Evolutionary conservation across 2,329 filamentous ascomycete genomes (phyloP).

Genomic region (Alternaria sp.): DNA sequence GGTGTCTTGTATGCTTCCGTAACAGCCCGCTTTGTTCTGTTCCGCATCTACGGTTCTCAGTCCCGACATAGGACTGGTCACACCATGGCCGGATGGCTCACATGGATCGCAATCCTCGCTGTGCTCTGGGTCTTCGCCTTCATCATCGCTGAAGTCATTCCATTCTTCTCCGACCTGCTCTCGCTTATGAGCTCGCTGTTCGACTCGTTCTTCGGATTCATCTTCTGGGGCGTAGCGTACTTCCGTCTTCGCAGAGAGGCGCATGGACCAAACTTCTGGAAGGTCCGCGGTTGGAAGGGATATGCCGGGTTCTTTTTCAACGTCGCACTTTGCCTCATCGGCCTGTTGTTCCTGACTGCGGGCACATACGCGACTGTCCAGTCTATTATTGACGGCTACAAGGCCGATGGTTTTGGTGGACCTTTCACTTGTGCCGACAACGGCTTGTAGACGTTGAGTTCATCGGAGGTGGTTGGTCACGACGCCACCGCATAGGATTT

Average conservation of each 20-base stretch:
- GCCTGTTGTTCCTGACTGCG: constrained; percentile 79
- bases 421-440: constrained; percentile 78
- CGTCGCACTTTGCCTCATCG: constrained; percentile 72
- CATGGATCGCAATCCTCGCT: constrained; percentile 78
- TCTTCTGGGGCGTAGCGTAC: constrained; percentile 89
- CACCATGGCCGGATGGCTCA: constrained; percentile 79
- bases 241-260: constrained; percentile 76
- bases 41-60: constrained; percentile 76
- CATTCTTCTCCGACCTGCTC: constrained; percentile 82
- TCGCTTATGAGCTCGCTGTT: constrained; percentile 86
- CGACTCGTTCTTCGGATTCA: constrained; percentile 93
- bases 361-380: constrained; percentile 79
- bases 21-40: constrained; percentile 88
- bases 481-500: not conserved
- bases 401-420: constrained; percentile 67
- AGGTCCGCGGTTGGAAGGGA: constrained; percentile 60
- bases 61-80: constrained; percentile 81
- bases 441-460: constrained; percentile 56
- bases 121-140: constrained; percentile 85
- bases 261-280: constrained; percentile 60
- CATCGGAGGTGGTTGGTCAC: not conserved
- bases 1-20: constrained; percentile 91
- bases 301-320: constrained; percentile 70
- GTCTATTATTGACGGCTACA: constrained; percentile 76
- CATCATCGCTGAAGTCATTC: constrained; percentile 90